phyloP scores from a whole-genome alignment of 768 basidiomycete species.

The Trametes maxima region DNA sequence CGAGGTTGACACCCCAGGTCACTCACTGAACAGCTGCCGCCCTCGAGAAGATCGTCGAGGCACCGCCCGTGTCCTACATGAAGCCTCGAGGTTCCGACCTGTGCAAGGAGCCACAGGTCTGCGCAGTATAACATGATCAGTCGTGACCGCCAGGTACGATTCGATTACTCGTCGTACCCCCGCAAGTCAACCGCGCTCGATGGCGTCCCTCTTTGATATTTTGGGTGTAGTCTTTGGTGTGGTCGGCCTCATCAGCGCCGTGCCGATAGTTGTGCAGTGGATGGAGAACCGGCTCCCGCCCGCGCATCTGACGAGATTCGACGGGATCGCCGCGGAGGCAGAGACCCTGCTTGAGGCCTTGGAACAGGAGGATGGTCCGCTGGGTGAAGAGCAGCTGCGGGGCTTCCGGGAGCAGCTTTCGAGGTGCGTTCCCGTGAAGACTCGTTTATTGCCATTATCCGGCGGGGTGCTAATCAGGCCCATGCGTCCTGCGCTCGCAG shows the following conservation, averaged over 20 bases:
- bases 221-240: background rate
- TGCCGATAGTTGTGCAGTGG: background rate
- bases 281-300: background rate
- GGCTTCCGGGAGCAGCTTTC: background rate
- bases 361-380: background rate
- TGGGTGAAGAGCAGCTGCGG: background rate
- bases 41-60: no score
- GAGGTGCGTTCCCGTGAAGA: background rate
- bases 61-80: no score
- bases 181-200: background rate
- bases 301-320: background rate
- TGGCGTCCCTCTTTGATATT: background rate
- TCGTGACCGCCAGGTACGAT: no score
- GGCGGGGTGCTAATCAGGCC: no score
- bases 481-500: background rate
- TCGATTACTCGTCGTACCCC: no score
- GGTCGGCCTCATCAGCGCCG: background rate
- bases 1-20: no score
- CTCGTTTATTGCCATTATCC: no score
- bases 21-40: no score
- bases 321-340: background rate
- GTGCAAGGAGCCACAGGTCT: no score
- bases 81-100: no score
- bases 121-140: no score
- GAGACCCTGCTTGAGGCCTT: background rate